Conservation (phyloP, 2,329 filamentous ascomycete species). For the Teratosphaeriaceae sp. region DNA sequence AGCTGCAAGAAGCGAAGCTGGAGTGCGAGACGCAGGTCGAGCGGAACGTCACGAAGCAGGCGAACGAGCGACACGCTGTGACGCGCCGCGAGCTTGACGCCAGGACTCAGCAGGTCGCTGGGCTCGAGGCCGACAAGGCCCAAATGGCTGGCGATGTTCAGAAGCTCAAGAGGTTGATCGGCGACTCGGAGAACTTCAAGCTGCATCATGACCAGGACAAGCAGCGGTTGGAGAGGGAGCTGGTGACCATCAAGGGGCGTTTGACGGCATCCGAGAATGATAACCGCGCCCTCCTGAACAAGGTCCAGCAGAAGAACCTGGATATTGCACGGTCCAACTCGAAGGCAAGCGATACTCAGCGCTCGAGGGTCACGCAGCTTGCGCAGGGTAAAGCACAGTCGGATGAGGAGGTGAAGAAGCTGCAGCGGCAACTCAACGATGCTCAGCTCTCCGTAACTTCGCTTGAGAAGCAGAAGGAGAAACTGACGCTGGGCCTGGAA, state of each 20-base stretch:
- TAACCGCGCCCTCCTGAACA: slow-evolving; percentile 90
- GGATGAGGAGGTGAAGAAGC: slow-evolving; percentile 74
- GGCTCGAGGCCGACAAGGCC: slow-evolving; percentile 71
- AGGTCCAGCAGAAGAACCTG: slow-evolving; percentile 93
- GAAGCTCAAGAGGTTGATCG: slow-evolving; percentile 76
- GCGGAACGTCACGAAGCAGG: slow-evolving; percentile 67
- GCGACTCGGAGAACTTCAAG: slow-evolving; percentile 83
- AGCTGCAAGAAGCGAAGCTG: slow-evolving; percentile 77
- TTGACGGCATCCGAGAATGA: slow-evolving; percentile 92
- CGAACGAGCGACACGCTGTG: slow-evolving; percentile 71
- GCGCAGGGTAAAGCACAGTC: slow-evolving; percentile 76
- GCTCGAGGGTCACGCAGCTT: slow-evolving; percentile 66
- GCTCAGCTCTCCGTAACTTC: slow-evolving; percentile 75
- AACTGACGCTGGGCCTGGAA: slow-evolving; percentile 78
- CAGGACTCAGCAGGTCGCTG: slow-evolving; percentile 67
- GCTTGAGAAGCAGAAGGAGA: slow-evolving; percentile 90
- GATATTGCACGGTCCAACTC: slow-evolving; percentile 90
- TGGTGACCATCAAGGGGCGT: slow-evolving; percentile 84
- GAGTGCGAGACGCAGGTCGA: slow-evolving; percentile 77
- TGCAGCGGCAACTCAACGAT: slow-evolving; percentile 80
- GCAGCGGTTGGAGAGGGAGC: slow-evolving; percentile 82
- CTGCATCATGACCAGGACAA: slow-evolving; percentile 90
- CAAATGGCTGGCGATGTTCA: slow-evolving; percentile 75
- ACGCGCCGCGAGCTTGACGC: slow-evolving; percentile 74
- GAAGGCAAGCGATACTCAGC: slow-evolving; percentile 74